phyloP scores from a whole-genome alignment of 352 stramenopile genomes.

The Hyaloperonospora arabidopsidis region DNA sequence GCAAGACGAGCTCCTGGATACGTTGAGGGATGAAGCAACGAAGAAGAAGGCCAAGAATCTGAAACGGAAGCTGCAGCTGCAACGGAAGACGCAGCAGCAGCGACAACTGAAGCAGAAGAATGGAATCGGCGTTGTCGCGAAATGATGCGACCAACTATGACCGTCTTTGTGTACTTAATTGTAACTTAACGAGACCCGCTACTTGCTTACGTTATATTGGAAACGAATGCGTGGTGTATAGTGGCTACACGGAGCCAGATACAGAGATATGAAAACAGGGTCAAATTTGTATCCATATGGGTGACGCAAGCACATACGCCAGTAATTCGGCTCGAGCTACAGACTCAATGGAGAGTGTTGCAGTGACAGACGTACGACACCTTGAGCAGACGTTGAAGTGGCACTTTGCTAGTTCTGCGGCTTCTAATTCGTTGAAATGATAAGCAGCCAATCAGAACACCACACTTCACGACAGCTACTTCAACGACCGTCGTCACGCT shows the following conservation, averaged over 20 bases:
- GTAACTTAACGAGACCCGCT: no score
- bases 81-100: constrained; percentile 69
- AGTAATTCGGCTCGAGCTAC: no score
- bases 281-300: no score
- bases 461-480: constrained; percentile 19
- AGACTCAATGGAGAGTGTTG: no score
- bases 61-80: constrained; percentile 63
- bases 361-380: no score
- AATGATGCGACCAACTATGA: not conserved
- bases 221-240: no score
- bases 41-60: constrained; percentile 69
- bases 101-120: not conserved
- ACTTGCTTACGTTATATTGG: no score
- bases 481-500: constrained; percentile 9
- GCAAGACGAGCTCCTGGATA: constrained; percentile 64
- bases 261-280: no score
- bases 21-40: constrained; percentile 51
- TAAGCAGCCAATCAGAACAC: constrained; percentile 10
- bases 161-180: not conserved
- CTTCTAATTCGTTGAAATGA: constrained; percentile 3
- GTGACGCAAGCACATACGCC: no score
- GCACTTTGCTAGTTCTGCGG: constrained; percentile 2
- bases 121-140: not conserved
- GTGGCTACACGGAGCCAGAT: no score
- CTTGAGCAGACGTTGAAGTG: constrained; percentile 5